phyloP scores from a whole-genome alignment of 1,139 yeast species.

The Saccharomyces pastorianus region DNA sequence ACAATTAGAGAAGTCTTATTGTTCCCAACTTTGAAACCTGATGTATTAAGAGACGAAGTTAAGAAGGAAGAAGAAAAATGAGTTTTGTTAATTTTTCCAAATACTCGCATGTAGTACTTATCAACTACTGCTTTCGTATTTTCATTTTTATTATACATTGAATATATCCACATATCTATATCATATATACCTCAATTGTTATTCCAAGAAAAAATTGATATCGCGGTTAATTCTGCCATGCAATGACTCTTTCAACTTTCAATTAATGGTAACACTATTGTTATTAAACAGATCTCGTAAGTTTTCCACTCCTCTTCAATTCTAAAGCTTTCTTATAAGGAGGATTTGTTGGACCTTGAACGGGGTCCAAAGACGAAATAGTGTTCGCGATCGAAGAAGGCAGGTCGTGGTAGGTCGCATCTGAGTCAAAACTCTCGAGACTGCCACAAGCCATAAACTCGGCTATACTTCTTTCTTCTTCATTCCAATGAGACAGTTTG shows the following conservation, averaged over 20 bases:
- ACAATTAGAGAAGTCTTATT: constrained; percentile 95
- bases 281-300: constrained; percentile 20
- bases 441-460: constrained; percentile 94
- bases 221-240: not conserved
- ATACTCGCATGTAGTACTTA: not conserved
- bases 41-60: constrained; percentile 37
- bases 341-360: constrained; percentile 92
- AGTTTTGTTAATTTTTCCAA: not conserved
- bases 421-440: constrained; percentile 77
- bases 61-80: constrained; percentile 18
- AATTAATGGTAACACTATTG: not conserved
- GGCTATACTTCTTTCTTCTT: constrained; percentile 67
- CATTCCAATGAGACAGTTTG: constrained; percentile 36
- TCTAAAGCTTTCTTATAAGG: constrained; percentile 90
- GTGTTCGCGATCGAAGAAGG: not conserved
- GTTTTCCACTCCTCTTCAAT: constrained; percentile 63
- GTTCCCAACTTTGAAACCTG: constrained; percentile 98
- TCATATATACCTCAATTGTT: not conserved
- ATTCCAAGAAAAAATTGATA: not conserved
- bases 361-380: constrained; percentile 55
- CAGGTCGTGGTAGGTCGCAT: constrained; percentile 68
- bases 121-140: not conserved
- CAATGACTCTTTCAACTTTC: not conserved
- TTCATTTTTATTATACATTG: not conserved
- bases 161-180: not conserved